Conservation (phyloP, 1,284 basidiomycete genomes). For the Waitea zeae region DNA sequence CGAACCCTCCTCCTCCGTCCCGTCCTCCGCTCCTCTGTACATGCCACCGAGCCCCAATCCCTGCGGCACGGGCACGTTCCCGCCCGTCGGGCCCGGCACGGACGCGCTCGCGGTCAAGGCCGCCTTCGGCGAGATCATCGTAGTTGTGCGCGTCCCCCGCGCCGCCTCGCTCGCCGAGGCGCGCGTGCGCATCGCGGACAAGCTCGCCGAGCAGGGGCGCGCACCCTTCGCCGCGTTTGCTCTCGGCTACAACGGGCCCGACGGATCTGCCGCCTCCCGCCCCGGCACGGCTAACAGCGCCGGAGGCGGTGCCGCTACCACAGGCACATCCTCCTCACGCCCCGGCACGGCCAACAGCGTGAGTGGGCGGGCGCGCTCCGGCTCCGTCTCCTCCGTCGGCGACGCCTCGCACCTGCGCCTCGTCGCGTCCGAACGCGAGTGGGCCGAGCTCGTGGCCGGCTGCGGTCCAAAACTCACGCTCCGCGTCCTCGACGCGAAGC, state of each 20-base stretch:
- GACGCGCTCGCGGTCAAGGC: slow-evolving; percentile 43
- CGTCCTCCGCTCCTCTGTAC: background rate
- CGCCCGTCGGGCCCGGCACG: background rate
- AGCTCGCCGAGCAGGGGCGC: slow-evolving; percentile 37
- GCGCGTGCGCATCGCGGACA: slow-evolving; percentile 37
- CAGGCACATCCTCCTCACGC: slow-evolving; percentile 6
- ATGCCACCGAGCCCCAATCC: background rate
- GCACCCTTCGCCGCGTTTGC: slow-evolving; percentile 33
- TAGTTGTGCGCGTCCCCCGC: slow-evolving; percentile 37
- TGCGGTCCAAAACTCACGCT: slow-evolving; percentile 17
- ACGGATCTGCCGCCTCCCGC: slow-evolving; percentile 13
- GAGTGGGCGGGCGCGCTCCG: slow-evolving; percentile 19
- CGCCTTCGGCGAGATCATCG: slow-evolving; percentile 36
- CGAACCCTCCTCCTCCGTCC: background rate
- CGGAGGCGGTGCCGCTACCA: background rate
- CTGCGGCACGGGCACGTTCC: background rate
- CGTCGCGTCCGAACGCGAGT: slow-evolving; percentile 20
- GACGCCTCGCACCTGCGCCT: slow-evolving; percentile 14
- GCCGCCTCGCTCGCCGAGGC: slow-evolving; percentile 27
- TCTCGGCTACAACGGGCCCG: slow-evolving; percentile 33
- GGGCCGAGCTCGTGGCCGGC: slow-evolving; percentile 18
- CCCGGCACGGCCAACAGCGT: slow-evolving; percentile 7
- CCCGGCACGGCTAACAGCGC: too few relatives aligned
- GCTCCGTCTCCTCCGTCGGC: slow-evolving; percentile 15
- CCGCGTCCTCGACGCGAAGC: slow-evolving; percentile 14